phyloP scores from a whole-genome alignment of 495 filamentous ascomycete genomes.

The Xylaria bambusicola region DNA sequence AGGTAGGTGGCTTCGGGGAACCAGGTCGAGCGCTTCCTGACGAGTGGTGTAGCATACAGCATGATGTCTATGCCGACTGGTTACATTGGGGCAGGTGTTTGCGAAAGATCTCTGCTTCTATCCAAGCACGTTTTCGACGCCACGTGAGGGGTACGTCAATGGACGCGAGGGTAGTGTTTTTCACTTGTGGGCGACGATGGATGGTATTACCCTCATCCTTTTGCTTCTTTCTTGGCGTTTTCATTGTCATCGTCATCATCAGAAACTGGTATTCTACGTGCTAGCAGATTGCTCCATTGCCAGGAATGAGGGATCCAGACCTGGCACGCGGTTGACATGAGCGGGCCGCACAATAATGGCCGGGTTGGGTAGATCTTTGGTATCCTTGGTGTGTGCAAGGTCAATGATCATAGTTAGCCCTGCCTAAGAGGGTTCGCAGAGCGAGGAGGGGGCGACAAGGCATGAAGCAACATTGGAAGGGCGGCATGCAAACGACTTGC shows the following conservation, averaged over 20 bases:
- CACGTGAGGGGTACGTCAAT: background rate
- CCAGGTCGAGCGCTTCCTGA: background rate
- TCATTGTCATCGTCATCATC: background rate
- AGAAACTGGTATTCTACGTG: too few relatives aligned
- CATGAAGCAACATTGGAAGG: slow-evolving; percentile 10
- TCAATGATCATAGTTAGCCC: too few relatives aligned
- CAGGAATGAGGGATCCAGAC: background rate
- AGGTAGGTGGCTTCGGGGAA: background rate
- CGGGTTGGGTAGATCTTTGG: background rate
- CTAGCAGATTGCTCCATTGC: too few relatives aligned
- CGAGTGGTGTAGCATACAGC: background rate
- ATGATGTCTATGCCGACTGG: background rate
- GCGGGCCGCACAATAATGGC: background rate
- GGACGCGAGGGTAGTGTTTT: background rate
- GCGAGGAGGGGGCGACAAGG: background rate
- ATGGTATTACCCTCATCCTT: background rate
- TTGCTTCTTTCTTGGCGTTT: background rate
- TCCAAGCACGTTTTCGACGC: background rate
- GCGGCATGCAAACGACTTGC: slow-evolving; percentile 19
- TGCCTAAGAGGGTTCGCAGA: too few relatives aligned
- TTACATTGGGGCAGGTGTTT: background rate
- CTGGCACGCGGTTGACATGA: too few relatives aligned
- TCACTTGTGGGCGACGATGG: background rate
- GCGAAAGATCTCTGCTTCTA: background rate
- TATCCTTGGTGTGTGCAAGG: background rate